Base-by-base conservation (phyloP, 805 yeast genomes). In the Metschnikowia kunwiensis region DNA sequence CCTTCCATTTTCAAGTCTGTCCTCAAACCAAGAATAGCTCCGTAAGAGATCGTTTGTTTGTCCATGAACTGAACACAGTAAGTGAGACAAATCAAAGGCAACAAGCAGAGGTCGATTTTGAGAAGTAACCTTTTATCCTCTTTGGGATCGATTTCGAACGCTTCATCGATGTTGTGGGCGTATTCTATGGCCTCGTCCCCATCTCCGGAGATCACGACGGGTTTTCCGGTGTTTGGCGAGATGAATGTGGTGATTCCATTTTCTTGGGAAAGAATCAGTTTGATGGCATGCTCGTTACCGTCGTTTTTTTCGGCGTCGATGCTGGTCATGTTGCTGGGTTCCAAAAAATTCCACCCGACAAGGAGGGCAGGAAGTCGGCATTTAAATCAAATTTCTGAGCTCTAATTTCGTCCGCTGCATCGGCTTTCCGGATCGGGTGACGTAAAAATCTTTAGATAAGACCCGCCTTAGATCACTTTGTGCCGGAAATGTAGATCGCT, bases 1-100 rank as follows among this genome's bases (percentile, higher is more conserved):
- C 44, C 44, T 21, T n/a, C 33, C 45, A 41, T 41, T 14, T 60
- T 58, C 45, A 68, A 55, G 40, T 67, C 80, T 7, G 49, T 54
- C 44, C 62, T 57, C 32, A 72, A 57, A 30, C 78, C 82, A 70
- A 72, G 64, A 24, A 78, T 69, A 5, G 80, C 68, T 1, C 80
- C 77, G 30, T 68, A 71, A 15, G 75, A 62, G 31, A 65, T 69
- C 3, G 82, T 60, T 14, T 63, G 58, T 52, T 80, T 80, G 57
- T 80, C 86, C 78, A 80, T 74, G 45, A 65, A 74, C 55, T 78
- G 83, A 14, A 71, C 54, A 10, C 74, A 65, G 55, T 75, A 74
- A 17, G 75, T 48, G 16, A 69, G 38, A 43, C 73, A 69, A 58
- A 78, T 61, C 34, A 77, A 39, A 1, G 84, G 79, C 48, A 75